Percentiles rank a stretch among this genome's conserved stretches.
Evolutionary conservation across 306 rosid genomes (phyloP).

Genomic region (Cicer bijugum): DNA sequence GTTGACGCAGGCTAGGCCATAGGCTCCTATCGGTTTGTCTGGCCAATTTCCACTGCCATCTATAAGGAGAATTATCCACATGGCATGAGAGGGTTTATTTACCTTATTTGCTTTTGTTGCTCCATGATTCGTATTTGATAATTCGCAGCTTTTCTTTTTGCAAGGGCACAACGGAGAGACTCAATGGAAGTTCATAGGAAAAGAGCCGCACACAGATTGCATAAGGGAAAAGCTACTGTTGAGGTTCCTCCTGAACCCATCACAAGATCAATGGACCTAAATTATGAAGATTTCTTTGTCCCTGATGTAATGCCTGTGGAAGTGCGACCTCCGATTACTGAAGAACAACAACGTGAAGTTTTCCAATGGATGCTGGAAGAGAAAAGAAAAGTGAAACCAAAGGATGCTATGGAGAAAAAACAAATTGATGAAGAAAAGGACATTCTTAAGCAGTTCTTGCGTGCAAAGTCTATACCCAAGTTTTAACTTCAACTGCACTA

Average conservation of each 20-base stretch:
- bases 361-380: conserved; percentile 68
- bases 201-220: conserved; percentile 45
- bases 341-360: conserved; percentile 61
- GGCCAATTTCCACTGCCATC: too few relatives aligned
- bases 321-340: conserved; percentile 51
- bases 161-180: conserved; percentile 59
- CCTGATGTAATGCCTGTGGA: conserved; percentile 47
- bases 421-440: conserved; percentile 63
- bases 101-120: conserved; percentile 22
- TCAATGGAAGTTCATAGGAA: conserved; percentile 39
- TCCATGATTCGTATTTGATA: conserved; percentile 39
- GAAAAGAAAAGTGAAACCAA: conserved; percentile 61
- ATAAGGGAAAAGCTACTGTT: conserved; percentile 47
- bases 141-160: conserved; percentile 73
- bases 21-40: too few relatives aligned
- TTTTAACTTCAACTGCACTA: conserved; percentile 44
- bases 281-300: conserved; percentile 49
- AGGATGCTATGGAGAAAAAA: conserved; percentile 58
- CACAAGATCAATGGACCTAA: conserved; percentile 41
- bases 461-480: conserved; percentile 55
- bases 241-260: conserved; percentile 54
- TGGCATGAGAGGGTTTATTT: background rate
- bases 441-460: conserved; percentile 59
- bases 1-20: too few relatives aligned
- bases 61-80: background rate